A percentile compares a stretch with the other conserved stretches of the same genome.
These are phyloP conservation scores for Neofusicoccum sp. DNA, from an alignment of 2,329 filamentous ascomycete species.

Conservation along the genomic window DNA sequence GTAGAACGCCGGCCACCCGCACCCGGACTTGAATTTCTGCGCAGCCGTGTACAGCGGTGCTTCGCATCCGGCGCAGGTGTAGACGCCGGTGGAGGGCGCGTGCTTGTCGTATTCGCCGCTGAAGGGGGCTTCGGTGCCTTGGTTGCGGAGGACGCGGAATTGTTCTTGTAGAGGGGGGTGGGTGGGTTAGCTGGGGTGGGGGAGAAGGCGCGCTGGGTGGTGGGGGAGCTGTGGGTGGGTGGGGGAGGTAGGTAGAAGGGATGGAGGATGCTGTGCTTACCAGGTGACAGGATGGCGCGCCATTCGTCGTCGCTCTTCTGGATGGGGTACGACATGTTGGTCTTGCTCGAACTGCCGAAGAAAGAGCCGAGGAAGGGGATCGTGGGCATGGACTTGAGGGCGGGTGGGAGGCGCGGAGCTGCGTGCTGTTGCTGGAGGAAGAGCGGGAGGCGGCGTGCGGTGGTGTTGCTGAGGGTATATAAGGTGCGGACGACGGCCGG, in stretches of 20 bases:
- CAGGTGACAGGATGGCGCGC: constrained; percentile 76
- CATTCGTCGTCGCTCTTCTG: constrained; percentile 81
- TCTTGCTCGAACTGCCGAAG: constrained; percentile 58
- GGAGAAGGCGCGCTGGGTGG: no score
- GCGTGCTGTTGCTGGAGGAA: constrained; percentile 19
- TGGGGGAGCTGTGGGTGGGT: accelerated
- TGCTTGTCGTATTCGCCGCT: constrained; percentile 88
- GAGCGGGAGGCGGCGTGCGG: constrained; percentile 30
- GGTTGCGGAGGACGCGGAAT: constrained; percentile 88
- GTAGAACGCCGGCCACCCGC: constrained; percentile 97
- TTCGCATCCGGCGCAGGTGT: constrained; percentile 82
- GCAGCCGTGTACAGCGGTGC: constrained; percentile 87
- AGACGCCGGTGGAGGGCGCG: constrained; percentile 71
- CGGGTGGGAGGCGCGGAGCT: constrained; percentile 35
- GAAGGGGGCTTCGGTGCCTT: constrained; percentile 82
- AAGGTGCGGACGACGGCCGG: constrained; percentile 47
- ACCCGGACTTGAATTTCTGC: constrained; percentile 95
- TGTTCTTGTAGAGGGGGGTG: constrained; percentile 62
- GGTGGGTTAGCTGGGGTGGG: constrained; percentile 18
- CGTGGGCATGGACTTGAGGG: constrained; percentile 62
- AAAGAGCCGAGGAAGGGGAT: constrained; percentile 77
- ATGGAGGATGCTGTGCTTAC: no score
- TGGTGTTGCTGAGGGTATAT: constrained; percentile 47
- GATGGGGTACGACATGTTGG: constrained; percentile 64
- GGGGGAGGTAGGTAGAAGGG: constrained; percentile 12